Conservation (phyloP, 1,139 yeast genomes). For the Protomyces pachydermus region DNA sequence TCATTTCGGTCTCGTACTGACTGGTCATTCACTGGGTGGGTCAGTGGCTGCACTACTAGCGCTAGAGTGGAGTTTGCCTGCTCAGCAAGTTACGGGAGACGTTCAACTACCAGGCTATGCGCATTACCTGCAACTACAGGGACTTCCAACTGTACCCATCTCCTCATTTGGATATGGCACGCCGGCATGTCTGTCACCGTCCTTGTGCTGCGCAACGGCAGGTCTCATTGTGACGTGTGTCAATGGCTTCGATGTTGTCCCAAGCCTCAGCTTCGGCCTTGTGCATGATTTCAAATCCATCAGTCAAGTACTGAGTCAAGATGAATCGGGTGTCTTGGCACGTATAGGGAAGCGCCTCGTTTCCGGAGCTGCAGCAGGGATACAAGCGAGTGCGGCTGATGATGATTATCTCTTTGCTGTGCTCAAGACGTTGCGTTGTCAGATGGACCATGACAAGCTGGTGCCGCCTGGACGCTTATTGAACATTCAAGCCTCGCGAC, state of each 20-base stretch:
- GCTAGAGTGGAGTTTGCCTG: background rate
- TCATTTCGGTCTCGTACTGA: background rate
- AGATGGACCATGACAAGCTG: background rate
- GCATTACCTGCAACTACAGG: background rate
- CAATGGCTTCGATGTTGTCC: background rate
- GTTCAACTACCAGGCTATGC: background rate
- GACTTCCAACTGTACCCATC: background rate
- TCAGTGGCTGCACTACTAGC: background rate
- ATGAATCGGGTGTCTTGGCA: background rate
- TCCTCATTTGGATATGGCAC: background rate
- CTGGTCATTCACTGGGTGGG: background rate
- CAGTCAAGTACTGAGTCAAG: background rate
- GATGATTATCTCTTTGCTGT: background rate
- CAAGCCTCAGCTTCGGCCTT: background rate
- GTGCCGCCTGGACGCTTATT: background rate
- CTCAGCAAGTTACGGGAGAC: background rate
- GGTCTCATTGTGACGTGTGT: background rate
- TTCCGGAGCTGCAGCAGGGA: background rate
- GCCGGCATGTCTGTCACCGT: background rate
- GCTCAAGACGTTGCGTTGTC: background rate
- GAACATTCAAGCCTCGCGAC: background rate
- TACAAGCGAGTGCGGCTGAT: background rate
- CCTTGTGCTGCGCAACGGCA: background rate
- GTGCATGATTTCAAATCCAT: background rate
- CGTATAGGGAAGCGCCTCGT: background rate